A percentile compares a stretch with the other conserved stretches of the same genome.
Conservation (phyloP, 164 flowering plant genomes). For the Umbellularia californica region DNA sequence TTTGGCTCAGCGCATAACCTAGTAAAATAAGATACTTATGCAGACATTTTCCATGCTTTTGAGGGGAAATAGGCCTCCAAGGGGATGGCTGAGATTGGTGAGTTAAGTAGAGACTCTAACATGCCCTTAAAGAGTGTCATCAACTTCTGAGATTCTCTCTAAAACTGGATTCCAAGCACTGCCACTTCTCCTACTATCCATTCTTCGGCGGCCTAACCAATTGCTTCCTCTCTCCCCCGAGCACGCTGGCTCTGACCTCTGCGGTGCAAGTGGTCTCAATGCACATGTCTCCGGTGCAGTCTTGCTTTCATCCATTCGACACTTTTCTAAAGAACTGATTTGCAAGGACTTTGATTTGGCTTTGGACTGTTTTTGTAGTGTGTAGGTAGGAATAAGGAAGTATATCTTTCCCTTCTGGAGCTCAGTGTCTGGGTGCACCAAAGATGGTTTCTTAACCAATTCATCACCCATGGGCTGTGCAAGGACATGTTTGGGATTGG, state of each 20-base stretch:
- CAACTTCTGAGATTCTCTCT: conserved; percentile 7
- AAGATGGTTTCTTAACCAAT: conserved; percentile 5
- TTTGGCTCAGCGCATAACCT: too few species aligned
- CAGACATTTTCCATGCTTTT: too few species aligned
- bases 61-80: too few species aligned
- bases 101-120: too few species aligned
- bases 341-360: not conserved
- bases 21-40: too few species aligned
- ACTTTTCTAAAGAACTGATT: too few species aligned
- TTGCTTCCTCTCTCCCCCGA: not conserved
- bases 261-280: not conserved
- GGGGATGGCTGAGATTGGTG: too few species aligned
- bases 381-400: conserved; percentile 12
- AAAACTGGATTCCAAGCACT: conserved; percentile 9
- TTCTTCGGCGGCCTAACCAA: not conserved
- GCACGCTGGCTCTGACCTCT: not conserved
- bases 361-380: conserved; percentile 3
- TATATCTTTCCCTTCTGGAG: conserved; percentile 14
- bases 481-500: conserved; percentile 11
- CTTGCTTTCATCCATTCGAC: not conserved
- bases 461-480: conserved; percentile 1
- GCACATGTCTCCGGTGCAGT: not conserved
- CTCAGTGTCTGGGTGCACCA: conserved; percentile 11
- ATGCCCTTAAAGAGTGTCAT: not conserved
- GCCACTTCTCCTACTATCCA: not conserved